phyloP scores from a whole-genome alignment of 2,329 filamentous ascomycete genomes.

The Colletotrichum musae region DNA sequence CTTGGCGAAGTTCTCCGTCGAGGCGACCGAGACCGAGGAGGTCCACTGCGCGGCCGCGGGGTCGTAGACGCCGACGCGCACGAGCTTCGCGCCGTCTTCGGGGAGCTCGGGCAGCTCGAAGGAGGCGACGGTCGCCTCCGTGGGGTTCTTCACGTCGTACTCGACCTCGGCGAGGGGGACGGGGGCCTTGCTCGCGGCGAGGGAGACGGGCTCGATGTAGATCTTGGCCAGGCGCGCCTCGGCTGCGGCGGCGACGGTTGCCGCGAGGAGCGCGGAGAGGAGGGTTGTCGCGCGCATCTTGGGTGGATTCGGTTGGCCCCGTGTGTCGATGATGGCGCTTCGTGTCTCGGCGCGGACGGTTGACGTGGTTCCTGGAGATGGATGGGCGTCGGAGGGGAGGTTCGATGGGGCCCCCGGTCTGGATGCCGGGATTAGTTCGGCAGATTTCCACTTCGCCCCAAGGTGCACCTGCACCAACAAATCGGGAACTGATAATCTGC shows the following conservation, averaged over 20 bases:
- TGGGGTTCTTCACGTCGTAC: slow-evolving; percentile 64
- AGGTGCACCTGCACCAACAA: background rate
- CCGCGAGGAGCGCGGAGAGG: slow-evolving; percentile 59
- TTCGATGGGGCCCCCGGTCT: background rate
- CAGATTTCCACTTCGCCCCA: background rate
- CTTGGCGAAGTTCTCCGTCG: slow-evolving; percentile 71
- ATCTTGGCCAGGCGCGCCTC: slow-evolving; percentile 63
- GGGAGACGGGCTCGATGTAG: slow-evolving; percentile 67
- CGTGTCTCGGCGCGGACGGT: slow-evolving; percentile 6
- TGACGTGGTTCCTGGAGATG: background rate
- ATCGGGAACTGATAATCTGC: background rate
- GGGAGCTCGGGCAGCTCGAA: slow-evolving; percentile 71
- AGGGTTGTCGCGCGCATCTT: slow-evolving; percentile 60
- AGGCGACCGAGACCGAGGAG: slow-evolving; percentile 69
- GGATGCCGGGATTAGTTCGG: slow-evolving; percentile 32
- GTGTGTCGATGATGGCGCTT: slow-evolving; percentile 4
- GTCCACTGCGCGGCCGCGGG: slow-evolving; percentile 61
- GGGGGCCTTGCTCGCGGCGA: slow-evolving; percentile 50
- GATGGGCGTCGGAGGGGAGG: slow-evolving; percentile 10
- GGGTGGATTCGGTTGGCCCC: slow-evolving; percentile 6
- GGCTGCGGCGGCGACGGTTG: slow-evolving; percentile 56
- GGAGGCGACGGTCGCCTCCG: slow-evolving; percentile 62
- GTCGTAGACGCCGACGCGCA: slow-evolving; percentile 73
- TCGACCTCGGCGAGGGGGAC: slow-evolving; percentile 69
- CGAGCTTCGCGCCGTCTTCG: slow-evolving; percentile 57